Evolutionary conservation across 805 yeast genomes (phyloP), one percentile per base, ranked within the genome.

Genomic region (Metschnikowia lochheadii): DNA sequence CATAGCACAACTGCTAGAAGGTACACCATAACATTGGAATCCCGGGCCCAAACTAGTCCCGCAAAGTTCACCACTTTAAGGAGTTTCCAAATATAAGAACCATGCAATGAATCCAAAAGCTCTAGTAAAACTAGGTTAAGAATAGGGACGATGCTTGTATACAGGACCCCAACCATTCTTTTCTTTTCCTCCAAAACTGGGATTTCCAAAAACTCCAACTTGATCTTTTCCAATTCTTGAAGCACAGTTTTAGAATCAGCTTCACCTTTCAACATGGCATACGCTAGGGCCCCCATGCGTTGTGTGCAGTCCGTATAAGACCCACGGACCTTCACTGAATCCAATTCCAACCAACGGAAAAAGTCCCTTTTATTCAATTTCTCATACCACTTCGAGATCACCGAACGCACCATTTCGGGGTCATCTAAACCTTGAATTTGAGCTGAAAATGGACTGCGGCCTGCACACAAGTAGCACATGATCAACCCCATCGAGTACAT

Each of bases 401-500:
- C 55, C 4, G 50, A 21, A 38, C 73, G 46, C 6, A 64, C 60
- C 3, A 46, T 45, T 34, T 66, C 70, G 0, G 75, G 75, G 44
- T 71, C 72, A 14, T 35, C 49, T 6, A 42, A 44, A 45, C 55
- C 53, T 6, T 49, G 26, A 29, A 57, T 35, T 2, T 32, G 21
- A 13, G 45, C 51, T 6, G 56, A 37, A 48, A 68, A 89, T 0
- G 97, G 97, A 38, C 89, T 69, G 34, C 65, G 68, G 0, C 89
- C 87, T 63, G 84, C 86, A 54, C 94, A 83, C 46, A 89, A 63
- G 62, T 79, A 88, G 62, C 86, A 83, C 48, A 88, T 65, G n/a
- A 89, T 85, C 82, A 90, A 78, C 0, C 97, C 97, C 34, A 90
- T 64, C 0, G 96, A 85, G 63, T 87, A 90, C 48, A 88, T 77